Evolutionary conservation across 1,139 yeast genomes (phyloP).

Genomic region (Candida pseudoviswanathii): DNA sequence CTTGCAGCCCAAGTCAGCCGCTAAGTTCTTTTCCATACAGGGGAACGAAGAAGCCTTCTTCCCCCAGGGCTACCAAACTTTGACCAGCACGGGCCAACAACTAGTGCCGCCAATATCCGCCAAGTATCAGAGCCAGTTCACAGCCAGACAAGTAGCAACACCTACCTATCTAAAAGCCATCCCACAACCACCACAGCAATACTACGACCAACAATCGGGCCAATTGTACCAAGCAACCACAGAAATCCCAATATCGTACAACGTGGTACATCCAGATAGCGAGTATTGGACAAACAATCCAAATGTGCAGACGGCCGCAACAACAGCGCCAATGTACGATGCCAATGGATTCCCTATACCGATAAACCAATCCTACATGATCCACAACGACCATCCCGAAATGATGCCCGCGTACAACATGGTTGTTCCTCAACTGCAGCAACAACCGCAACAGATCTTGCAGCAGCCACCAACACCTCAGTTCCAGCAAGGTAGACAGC

Average conservation of each 20-base stretch:
- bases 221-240: slow-evolving; percentile 13
- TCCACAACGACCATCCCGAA: slow-evolving; percentile 11
- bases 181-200: slow-evolving; percentile 15
- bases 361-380: slow-evolving; percentile 10
- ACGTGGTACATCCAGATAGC: slow-evolving; percentile 19
- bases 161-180: slow-evolving; percentile 14
- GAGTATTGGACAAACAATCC: slow-evolving; percentile 25
- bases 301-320: slow-evolving; percentile 7
- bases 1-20: slow-evolving; percentile 19
- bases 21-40: slow-evolving; percentile 9
- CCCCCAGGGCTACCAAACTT: slow-evolving; percentile 14
- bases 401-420: slow-evolving; percentile 9
- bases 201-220: slow-evolving; percentile 15
- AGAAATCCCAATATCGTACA: slow-evolving; percentile 11
- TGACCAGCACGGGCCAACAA: background rate
- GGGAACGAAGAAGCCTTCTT: slow-evolving; percentile 23
- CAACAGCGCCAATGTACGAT: slow-evolving; percentile 12
- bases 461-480: slow-evolving; percentile 3
- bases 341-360: slow-evolving; percentile 10
- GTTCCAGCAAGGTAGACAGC: slow-evolving; percentile 3
- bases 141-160: slow-evolving; percentile 16
- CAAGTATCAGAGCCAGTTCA: slow-evolving; percentile 19
- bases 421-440: background rate
- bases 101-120: slow-evolving; percentile 21
- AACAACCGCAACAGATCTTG: slow-evolving; percentile 2